Evolutionary conservation across 495 filamentous ascomycete genomes (phyloP), one percentile per base, ranked within the genome.

Genomic region (Articulospora tetracladia): DNA sequence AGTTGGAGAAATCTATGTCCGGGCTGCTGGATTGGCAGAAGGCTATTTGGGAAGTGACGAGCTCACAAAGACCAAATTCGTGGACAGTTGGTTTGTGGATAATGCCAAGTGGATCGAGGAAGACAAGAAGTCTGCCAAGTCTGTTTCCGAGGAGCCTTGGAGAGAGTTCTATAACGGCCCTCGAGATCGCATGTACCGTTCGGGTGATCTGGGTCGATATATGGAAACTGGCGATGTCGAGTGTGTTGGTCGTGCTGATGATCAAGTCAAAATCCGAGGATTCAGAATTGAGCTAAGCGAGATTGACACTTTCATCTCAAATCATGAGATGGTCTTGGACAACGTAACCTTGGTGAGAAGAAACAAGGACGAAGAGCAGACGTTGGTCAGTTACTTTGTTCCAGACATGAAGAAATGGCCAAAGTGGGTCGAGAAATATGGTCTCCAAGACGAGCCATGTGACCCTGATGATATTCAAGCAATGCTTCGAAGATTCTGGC

Each of bases 281-380:
- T 97, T 98, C 78, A 81, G 93, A 53, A 95, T 98, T 65, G 93
- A 98, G 73, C 86, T 98, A 26, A 90, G 89, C 60, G 94, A 98
- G 55, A 97, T 97, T 58, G 93, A 98, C 69, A 92, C 83, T 39
- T 86, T 93, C 66, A 76, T 97, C 20, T 86, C 85, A 44, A 83
- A 87, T 46, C 85, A 96, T 71, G 85, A 86, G 4, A 72, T 97
- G 3, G 83, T 98, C 6, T 76, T 90, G 19, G 94, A 98, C 62
- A 93, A 91, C 73, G 85, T 92, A 53, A 98, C 94, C 0, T 73
- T 98, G 1, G 86, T 97, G 0, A 78, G 90, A 58, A 83, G 94
- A 73, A 90, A 97, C 70, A 90, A 89, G 63, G 85, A 93, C 71
- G 93, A 98, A 69, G 93, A 98, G 70, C 91, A 85, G 4, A 94